Evolutionary conservation across 1,284 basidiomycete species (phyloP).

Genomic region (Filobasidium uniguttulatum): DNA sequence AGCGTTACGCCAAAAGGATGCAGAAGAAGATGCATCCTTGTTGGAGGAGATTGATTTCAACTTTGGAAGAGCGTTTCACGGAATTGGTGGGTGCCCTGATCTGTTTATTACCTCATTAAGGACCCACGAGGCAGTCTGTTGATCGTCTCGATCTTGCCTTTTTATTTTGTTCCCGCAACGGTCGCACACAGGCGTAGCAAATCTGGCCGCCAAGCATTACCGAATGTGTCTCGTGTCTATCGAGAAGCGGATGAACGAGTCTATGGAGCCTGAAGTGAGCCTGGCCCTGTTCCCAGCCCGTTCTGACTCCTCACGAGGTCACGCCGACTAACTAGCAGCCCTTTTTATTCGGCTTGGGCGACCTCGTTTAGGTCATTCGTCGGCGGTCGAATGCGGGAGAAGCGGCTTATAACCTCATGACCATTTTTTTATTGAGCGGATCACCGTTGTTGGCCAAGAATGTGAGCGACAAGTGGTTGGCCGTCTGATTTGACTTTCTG

Average conservation of each 20-base stretch:
- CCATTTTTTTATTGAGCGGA: slow-evolving; percentile 43
- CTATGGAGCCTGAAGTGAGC: slow-evolving; percentile 15
- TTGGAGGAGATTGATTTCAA: slow-evolving; percentile 76
- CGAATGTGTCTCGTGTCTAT: slow-evolving; percentile 55
- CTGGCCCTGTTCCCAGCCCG: slow-evolving; percentile 18
- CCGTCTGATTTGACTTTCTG: slow-evolving; percentile 1
- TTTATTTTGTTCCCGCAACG: too few relatives aligned
- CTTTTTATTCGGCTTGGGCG: too few relatives aligned
- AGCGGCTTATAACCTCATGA: slow-evolving; percentile 74
- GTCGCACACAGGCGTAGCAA: slow-evolving; percentile 54
- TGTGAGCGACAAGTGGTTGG: slow-evolving; percentile 11
- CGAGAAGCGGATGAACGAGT: slow-evolving; percentile 35
- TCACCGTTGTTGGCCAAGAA: slow-evolving; percentile 3
- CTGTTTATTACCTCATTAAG: too few relatives aligned
- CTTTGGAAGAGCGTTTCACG: slow-evolving; percentile 78
- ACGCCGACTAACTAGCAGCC: too few relatives aligned
- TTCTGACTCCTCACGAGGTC: too few relatives aligned
- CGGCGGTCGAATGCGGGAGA: slow-evolving; percentile 47
- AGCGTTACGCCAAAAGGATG: slow-evolving; percentile 31
- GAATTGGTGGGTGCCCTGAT: slow-evolving; percentile 50
- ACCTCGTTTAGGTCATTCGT: too few relatives aligned
- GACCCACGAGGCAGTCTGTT: neutral
- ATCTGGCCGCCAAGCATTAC: slow-evolving; percentile 71
- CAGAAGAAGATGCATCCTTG: slow-evolving; percentile 30
- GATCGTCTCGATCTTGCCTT: neutral